Evolutionary conservation across 495 filamentous ascomycete species (phyloP).

Genomic region (Tuber umbilicatum): DNA sequence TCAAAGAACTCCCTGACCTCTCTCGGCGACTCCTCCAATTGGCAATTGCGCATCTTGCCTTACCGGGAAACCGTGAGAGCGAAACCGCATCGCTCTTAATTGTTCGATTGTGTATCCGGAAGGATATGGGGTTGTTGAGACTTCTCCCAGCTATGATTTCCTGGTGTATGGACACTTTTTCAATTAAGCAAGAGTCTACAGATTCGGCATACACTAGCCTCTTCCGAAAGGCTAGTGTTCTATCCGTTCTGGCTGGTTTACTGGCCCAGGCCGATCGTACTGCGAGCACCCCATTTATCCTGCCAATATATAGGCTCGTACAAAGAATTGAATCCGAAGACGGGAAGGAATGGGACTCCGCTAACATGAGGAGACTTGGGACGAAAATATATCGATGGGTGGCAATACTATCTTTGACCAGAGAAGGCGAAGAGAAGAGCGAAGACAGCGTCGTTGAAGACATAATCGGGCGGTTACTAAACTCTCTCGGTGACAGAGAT

Average conservation of each 20-base stretch:
- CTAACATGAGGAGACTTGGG: constrained; percentile 66
- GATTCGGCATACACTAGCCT: constrained; percentile 47
- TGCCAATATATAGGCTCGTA: constrained; percentile 47
- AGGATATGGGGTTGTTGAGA: constrained; percentile 76
- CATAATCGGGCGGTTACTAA: constrained; percentile 64
- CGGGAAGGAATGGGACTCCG: constrained; percentile 49
- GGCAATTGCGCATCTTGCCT: constrained; percentile 62
- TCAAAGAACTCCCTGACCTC: constrained; percentile 58
- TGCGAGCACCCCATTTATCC: constrained; percentile 50
- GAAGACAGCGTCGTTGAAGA: constrained; percentile 56
- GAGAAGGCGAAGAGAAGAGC: constrained; percentile 45
- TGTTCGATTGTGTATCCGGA: constrained; percentile 68
- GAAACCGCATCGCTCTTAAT: constrained; percentile 78
- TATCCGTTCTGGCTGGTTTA: constrained; percentile 72
- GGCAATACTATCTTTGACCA: constrained; percentile 53
- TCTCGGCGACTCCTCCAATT: constrained; percentile 62
- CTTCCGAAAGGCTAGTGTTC: constrained; percentile 63
- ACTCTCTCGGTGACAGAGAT: constrained; percentile 67
- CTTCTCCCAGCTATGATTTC: constrained; percentile 58
- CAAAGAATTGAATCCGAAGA: constrained; percentile 20
- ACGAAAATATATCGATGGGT: constrained; percentile 77
- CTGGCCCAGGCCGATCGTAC: constrained; percentile 53
- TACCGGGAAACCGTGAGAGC: constrained; percentile 69
- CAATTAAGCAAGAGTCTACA: constrained; percentile 41
- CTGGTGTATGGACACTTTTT: constrained; percentile 60